Evolutionary conservation across 495 filamentous ascomycete species (phyloP), one percentile per base, ranked within the genome.

Genomic region (Oidiodendron maius): DNA sequence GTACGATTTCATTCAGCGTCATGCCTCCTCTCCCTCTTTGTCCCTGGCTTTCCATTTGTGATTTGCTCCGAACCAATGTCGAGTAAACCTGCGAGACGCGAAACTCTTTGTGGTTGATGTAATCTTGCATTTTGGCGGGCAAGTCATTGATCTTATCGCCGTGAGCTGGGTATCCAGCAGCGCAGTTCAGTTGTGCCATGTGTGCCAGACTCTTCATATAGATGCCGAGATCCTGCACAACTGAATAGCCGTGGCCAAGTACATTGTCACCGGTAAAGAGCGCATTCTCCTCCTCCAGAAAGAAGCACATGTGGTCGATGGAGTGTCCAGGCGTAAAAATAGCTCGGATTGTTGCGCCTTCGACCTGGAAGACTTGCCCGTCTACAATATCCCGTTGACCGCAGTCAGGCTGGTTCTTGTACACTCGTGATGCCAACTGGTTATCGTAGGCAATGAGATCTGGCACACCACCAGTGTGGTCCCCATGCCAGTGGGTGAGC

Each of bases 221-320:
- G 8, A 64, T 65, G 9, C 64, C 65, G 2, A 95, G 71, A 46
- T 94, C 81, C 65, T 94, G 87, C 59, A 95, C 95, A 11, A 95
- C 89, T 23, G 84, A 79, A 3, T 91, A 95, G 2, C 91, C 91
- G 48, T 96, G 90, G 1, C 91, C 91, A 5, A 96, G 75, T 25
- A 96, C 86, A 53, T 91, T 95, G 58, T 96, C 91, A 32, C 87
- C 91, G 0, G 90, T 95, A 65, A 96, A 95, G 58, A 96, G 74
- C 10, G 87, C 87, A 59, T 84, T 74, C 57, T 91, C 85, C 56
- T 94, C 84, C 49, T 81, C 73, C 12, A 87, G 56, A 17, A 82
- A 49, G 51, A 91, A 78, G 18, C 71, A 78, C 76, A 91, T 84
- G 63, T 96, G 91, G 58, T 96, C 91, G 1, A 60, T 64, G 0